Conservation (phyloP, 2,329 filamentous ascomycete genomes). For the Fusarium palustre region DNA sequence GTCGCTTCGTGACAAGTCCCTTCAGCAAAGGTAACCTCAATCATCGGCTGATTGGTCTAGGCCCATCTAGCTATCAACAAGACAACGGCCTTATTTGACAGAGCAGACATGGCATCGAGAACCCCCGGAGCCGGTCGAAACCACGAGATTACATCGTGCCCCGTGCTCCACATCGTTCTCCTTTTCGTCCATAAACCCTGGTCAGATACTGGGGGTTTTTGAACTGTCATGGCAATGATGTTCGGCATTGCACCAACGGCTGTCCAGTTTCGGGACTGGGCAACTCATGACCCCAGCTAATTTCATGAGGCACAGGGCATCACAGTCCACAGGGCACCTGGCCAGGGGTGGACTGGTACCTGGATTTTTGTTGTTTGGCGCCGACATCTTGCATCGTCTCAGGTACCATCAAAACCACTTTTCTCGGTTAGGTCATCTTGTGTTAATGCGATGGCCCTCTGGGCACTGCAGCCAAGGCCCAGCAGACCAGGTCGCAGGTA, state of each 20-base stretch:
- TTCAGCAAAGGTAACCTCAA: slow-evolving; percentile 20
- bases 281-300: slow-evolving; percentile 32
- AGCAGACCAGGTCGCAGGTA: slow-evolving; percentile 28
- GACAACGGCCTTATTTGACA: slow-evolving; percentile 20
- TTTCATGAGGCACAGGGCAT: slow-evolving; percentile 34
- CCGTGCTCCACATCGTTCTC: slow-evolving; percentile 45
- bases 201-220: slow-evolving; percentile 22
- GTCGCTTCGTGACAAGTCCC: slow-evolving; percentile 38
- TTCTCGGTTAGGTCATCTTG: slow-evolving; percentile 35
- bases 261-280: slow-evolving; percentile 39
- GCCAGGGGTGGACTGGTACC: slow-evolving; percentile 35
- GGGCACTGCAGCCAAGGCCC: slow-evolving; percentile 39
- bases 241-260: slow-evolving; percentile 45
- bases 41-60: slow-evolving; percentile 25
- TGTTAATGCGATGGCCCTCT: slow-evolving; percentile 37
- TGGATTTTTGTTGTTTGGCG: slow-evolving; percentile 31
- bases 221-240: slow-evolving; percentile 35
- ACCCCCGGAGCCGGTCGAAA: slow-evolving; percentile 36
- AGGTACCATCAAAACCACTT: slow-evolving; percentile 36
- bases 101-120: slow-evolving; percentile 14
- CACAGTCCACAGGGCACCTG: neutral
- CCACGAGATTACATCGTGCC: slow-evolving; percentile 45
- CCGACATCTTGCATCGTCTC: slow-evolving; percentile 28
- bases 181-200: slow-evolving; percentile 40
- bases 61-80: neutral